Evolutionary conservation across 306 rosid species (phyloP).

Genomic region (Quercus engelmannii): DNA sequence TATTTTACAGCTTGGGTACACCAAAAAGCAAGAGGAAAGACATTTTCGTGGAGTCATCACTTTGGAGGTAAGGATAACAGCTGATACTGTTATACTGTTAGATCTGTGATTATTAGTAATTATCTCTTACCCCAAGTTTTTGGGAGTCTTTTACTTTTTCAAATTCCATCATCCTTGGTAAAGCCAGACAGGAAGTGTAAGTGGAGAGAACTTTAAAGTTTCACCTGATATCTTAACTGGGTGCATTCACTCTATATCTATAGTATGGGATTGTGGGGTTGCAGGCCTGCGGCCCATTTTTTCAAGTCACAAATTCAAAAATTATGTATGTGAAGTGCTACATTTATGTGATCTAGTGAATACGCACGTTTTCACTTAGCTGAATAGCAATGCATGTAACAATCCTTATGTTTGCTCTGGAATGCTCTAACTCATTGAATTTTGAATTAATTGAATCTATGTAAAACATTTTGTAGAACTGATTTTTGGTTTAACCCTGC

Average conservation of each 20-base stretch:
- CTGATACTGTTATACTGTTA: neutral
- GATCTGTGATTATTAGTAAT: neutral
- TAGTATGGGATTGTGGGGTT: neutral
- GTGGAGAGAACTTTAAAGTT: neutral
- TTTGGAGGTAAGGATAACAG: slow-evolving; percentile 64
- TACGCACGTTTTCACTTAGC: neutral
- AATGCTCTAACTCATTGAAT: neutral
- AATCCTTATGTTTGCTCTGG: neutral
- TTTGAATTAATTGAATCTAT: too few species aligned
- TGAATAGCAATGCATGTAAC: neutral
- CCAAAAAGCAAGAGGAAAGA: slow-evolving; percentile 90
- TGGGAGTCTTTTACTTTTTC: neutral
- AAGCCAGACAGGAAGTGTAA: neutral
- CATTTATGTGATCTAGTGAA: too few species aligned
- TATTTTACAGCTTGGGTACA: slow-evolving; percentile 85
- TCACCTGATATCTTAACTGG: neutral
- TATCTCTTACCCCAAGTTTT: neutral
- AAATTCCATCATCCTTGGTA: neutral
- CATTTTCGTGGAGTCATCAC: slow-evolving; percentile 89
- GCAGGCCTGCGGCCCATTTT: too few species aligned
- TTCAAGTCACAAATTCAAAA: too few species aligned
- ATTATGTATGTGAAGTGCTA: too few species aligned
- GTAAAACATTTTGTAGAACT: neutral
- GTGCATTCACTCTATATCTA: neutral
- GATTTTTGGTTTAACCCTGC: neutral